Percentiles rank a stretch among this genome's conserved stretches.
phyloP scores from a whole-genome alignment of 495 filamentous ascomycete genomes.

The Sordaria brevicollis region DNA sequence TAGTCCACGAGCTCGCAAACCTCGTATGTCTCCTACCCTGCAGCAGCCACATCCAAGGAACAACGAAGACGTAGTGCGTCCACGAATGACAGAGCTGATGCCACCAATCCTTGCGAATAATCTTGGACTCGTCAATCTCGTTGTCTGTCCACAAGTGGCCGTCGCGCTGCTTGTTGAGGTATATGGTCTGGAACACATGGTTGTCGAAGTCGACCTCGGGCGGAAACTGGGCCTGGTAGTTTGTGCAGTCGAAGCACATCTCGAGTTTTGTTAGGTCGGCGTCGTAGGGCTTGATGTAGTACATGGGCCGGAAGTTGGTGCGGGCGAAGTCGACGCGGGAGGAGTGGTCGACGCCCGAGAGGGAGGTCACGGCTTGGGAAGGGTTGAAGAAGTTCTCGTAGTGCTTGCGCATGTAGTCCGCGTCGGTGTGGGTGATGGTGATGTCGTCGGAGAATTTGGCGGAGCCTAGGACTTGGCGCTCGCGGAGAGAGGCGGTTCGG shows the following conservation, averaged over 20 bases:
- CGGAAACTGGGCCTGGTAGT: slow-evolving; percentile 78
- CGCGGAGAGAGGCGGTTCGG: slow-evolving; percentile 49
- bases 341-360: slow-evolving; percentile 20
- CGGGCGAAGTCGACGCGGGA: slow-evolving; percentile 18
- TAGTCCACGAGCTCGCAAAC: slow-evolving; percentile 67
- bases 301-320: slow-evolving; percentile 60
- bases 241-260: slow-evolving; percentile 79
- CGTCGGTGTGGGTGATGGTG: slow-evolving; percentile 72
- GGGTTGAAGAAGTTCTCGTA: slow-evolving; percentile 61
- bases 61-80: slow-evolving; percentile 70
- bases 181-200: slow-evolving; percentile 80
- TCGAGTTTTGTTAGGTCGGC: slow-evolving; percentile 60
- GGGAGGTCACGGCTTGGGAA: slow-evolving; percentile 16
- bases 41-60: slow-evolving; percentile 74
- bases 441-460: slow-evolving; percentile 77
- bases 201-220: slow-evolving; percentile 29
- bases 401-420: slow-evolving; percentile 61
- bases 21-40: slow-evolving; percentile 57
- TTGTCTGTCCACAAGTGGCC: slow-evolving; percentile 58
- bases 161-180: slow-evolving; percentile 56
- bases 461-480: slow-evolving; percentile 57
- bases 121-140: slow-evolving; percentile 56
- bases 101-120: slow-evolving; percentile 73
- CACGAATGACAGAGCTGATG: slow-evolving; percentile 75
- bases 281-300: slow-evolving; percentile 62